Conservation (phyloP, 2,329 filamentous ascomycete species). For the Alternaria sp. region DNA sequence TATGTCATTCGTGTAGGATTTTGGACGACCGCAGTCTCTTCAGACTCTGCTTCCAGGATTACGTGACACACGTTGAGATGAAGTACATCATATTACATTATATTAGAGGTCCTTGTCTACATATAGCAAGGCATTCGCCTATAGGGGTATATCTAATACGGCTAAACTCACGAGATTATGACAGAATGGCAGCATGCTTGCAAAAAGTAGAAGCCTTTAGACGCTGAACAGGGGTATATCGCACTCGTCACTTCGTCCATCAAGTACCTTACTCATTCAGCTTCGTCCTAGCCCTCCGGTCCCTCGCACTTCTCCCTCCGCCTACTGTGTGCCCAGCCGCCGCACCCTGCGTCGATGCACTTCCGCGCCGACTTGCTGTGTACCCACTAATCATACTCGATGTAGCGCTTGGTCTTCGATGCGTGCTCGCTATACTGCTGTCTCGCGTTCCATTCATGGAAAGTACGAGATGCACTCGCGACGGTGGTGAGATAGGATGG, state of each 20-base stretch:
- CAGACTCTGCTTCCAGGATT: no score
- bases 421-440: constrained; percentile 19
- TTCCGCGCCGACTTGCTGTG: constrained; percentile 1
- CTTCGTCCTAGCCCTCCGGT: constrained; percentile 32
- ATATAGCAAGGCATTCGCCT: neutral
- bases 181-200: no score
- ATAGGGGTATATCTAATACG: no score
- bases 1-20: no score
- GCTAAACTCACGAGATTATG: no score
- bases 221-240: neutral
- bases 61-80: neutral
- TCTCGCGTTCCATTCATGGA: constrained; percentile 20
- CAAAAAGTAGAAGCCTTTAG: no score
- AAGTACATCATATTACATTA: neutral
- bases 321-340: constrained; percentile 15
- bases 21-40: no score
- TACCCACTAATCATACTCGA: constrained; percentile 12
- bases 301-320: constrained; percentile 37
- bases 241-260: neutral
- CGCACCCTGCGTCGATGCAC: constrained; percentile 3
- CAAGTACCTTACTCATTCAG: constrained; percentile 9
- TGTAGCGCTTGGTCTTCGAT: constrained; percentile 16
- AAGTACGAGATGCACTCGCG: constrained; percentile 17
- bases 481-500: constrained; percentile 22
- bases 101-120: neutral